These are phyloP conservation scores for Rosa chinensis DNA, from an alignment of 306 rosid genomes.

Conservation along the genomic window DNA sequence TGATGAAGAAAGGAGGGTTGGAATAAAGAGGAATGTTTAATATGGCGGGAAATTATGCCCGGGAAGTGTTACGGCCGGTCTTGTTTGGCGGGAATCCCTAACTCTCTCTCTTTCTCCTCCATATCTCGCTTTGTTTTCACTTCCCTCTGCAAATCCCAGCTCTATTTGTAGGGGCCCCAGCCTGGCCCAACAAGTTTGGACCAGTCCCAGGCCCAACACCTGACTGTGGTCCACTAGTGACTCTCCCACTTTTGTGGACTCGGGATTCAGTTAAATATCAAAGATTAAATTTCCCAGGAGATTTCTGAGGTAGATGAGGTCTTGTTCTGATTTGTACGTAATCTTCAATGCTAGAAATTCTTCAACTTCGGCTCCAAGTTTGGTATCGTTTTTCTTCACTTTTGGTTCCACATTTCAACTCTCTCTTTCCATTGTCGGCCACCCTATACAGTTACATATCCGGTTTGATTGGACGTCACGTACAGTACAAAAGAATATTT, in stretches of 20 bases:
- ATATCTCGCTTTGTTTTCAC: not conserved
- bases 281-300: no score
- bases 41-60: constrained; percentile 23
- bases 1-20: not conserved
- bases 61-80: not conserved
- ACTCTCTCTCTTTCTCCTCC: not conserved
- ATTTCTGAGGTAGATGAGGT: no score
- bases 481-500: no score
- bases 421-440: no score
- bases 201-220: not conserved
- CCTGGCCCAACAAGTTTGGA: not conserved
- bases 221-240: not conserved
- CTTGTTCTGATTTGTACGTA: no score
- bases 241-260: not conserved
- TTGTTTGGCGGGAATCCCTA: constrained; percentile 19
- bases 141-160: not conserved
- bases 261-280: no score
- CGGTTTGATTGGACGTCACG: no score
- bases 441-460: no score
- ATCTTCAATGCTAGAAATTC: no score
- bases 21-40: not conserved
- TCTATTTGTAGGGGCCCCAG: not conserved
- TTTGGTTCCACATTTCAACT: no score
- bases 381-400: no score
- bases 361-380: no score